Conservation (phyloP, 2,329 filamentous ascomycete species). For the Alternaria hordeiaustralica region DNA sequence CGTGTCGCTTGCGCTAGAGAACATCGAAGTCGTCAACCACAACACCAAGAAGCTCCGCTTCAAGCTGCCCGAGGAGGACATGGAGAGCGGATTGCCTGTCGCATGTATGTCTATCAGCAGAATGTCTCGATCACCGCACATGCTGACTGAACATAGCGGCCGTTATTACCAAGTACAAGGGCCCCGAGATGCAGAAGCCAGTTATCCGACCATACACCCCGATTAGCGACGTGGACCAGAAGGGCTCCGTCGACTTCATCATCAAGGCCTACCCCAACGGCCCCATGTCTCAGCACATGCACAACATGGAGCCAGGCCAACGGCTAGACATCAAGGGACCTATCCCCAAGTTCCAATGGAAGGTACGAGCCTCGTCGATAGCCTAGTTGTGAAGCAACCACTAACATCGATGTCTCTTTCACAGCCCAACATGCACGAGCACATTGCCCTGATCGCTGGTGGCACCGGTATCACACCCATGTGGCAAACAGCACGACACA, state of each 20-base stretch:
- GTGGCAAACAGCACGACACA: slow-evolving; percentile 90
- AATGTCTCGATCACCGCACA: neutral
- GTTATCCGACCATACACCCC: slow-evolving; percentile 93
- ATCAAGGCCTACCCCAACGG: slow-evolving; percentile 92
- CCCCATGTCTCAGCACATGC: slow-evolving; percentile 89
- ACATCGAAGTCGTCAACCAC: slow-evolving; percentile 82
- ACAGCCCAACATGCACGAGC: slow-evolving; percentile 82
- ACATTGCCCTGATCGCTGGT: slow-evolving; percentile 87
- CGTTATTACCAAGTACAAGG: slow-evolving; percentile 90
- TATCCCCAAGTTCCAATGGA: slow-evolving; percentile 90
- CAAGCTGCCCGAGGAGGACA: slow-evolving; percentile 80
- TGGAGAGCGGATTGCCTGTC: slow-evolving; percentile 80
- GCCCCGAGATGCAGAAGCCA: slow-evolving; percentile 80
- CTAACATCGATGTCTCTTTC: neutral
- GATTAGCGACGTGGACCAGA: slow-evolving; percentile 80
- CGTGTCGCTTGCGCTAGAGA: slow-evolving; percentile 78
- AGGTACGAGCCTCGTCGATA: slow-evolving; percentile 28
- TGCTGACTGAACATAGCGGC: slow-evolving; percentile 59
- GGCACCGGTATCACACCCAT: slow-evolving; percentile 97
- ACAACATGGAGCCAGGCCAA: slow-evolving; percentile 82
- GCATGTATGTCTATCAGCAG: slow-evolving; percentile 64
- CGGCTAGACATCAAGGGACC: slow-evolving; percentile 92
- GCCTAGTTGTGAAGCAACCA: neutral
- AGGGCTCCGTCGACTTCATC: slow-evolving; percentile 84
- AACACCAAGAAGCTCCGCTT: slow-evolving; percentile 96